Percentiles rank a stretch among this genome's conserved stretches.
These are phyloP conservation scores for Kwoniella dendrophila DNA, from an alignment of 768 basidiomycete genomes.

Conservation along the genomic window DNA sequence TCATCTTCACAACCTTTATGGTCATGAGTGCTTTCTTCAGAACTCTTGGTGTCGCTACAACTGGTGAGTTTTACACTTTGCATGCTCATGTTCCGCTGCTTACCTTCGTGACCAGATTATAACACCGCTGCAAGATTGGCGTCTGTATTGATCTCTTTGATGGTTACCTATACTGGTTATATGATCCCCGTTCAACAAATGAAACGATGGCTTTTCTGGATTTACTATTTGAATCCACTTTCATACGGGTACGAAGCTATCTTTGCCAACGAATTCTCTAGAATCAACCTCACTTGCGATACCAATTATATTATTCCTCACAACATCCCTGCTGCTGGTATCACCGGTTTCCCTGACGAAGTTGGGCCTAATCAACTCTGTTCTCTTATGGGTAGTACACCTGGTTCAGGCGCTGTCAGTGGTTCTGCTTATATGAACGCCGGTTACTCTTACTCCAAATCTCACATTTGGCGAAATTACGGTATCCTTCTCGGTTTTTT, in stretches of 20 bases:
- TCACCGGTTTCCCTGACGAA: slow-evolving; percentile 46
- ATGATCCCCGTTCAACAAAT: slow-evolving; percentile 52
- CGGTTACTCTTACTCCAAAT: slow-evolving; percentile 56
- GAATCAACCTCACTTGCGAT: slow-evolving; percentile 50
- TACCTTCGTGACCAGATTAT: too few species aligned
- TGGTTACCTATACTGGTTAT: slow-evolving; percentile 57
- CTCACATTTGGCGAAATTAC: slow-evolving; percentile 59
- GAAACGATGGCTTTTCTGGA: slow-evolving; percentile 70
- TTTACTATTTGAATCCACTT: slow-evolving; percentile 73
- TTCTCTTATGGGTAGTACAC: slow-evolving; percentile 68
- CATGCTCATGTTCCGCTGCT: too few species aligned
- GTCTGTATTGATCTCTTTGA: slow-evolving; percentile 73
- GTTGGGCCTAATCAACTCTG: slow-evolving; percentile 67
- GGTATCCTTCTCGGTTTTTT: slow-evolving; percentile 72
- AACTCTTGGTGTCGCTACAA: slow-evolving; percentile 58
- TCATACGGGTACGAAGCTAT: slow-evolving; percentile 70
- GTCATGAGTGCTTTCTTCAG: slow-evolving; percentile 85
- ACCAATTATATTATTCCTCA: slow-evolving; percentile 46
- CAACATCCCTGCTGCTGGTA: slow-evolving; percentile 38
- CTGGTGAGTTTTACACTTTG: too few species aligned
- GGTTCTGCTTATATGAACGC: slow-evolving; percentile 68
- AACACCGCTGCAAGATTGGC: slow-evolving; percentile 66
- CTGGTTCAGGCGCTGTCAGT: slow-evolving; percentile 63
- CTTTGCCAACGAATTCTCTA: slow-evolving; percentile 55
- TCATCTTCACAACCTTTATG: slow-evolving; percentile 63